Evolutionary conservation across 352 stramenopile genomes (phyloP), one percentile per base, ranked within the genome.

Genomic region (Globisporangium orthogonon): DNA sequence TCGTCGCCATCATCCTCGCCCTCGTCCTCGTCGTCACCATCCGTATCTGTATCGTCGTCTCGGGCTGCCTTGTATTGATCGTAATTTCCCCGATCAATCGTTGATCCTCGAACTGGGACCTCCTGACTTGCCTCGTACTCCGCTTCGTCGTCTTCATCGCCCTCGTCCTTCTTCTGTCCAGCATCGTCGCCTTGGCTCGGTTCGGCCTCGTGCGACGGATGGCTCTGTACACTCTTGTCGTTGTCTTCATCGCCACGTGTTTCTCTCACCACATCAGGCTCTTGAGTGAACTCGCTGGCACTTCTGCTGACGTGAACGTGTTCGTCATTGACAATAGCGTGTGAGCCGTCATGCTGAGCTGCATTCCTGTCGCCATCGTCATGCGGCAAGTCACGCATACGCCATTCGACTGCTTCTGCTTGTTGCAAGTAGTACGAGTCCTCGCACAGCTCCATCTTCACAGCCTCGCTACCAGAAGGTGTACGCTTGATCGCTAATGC

Each of bases 61-160:
- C 5, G 33, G 33, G 33, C 33, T 41, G 55, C 15, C 46, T 76
- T 78, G 55, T 78, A 82, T 50, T 82, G 52, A 29, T 52, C 39
- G 33, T 80, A 73, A 41, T 82, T 85, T 44, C 74, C 78, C 45
- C 62, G 62, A 29, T 86, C 76, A 41, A 88, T 73, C 9, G 78
- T 86, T 35, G 73, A 81, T 11, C 18, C 46, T 56, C 63, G 30
- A 28, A 49, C 41, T 13, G 45, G 33, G n/a, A 50, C 55, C 7
- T 71, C 44, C 15, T 69, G 43, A 11, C 54, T 52, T 46, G 56
- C n/a, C 5, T 62, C 17, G 44, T 66, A 50, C 29, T 64, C 60
- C 13, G 72, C 58, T 5, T 66, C 50, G 18, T 73, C 60, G 3
- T 69, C 50, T 5, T 60, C 58, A 2, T 65, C 44, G 23, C 40